These are phyloP conservation scores for Daldinia loculata DNA, from an alignment of 495 filamentous ascomycete genomes.

Conservation along the genomic window DNA sequence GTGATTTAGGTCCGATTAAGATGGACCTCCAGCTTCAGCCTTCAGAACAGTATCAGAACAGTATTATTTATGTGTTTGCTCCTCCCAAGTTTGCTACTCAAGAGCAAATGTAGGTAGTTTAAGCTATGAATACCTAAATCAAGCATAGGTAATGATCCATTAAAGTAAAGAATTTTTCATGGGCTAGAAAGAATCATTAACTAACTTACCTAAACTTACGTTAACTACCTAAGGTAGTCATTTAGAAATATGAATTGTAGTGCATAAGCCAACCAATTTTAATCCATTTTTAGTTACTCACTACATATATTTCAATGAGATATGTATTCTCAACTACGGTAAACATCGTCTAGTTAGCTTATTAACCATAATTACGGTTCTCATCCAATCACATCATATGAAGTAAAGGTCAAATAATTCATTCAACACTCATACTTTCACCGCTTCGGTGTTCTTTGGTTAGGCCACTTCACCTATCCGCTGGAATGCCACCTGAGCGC, in stretches of 20 bases:
- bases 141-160: neutral
- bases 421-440: neutral
- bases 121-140: neutral
- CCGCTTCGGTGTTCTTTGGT: neutral
- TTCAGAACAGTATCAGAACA: neutral
- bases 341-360: neutral
- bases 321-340: neutral
- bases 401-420: neutral
- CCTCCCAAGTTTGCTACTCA: neutral
- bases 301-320: neutral
- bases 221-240: neutral
- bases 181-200: neutral
- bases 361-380: neutral
- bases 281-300: neutral
- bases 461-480: neutral
- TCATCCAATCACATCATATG: neutral
- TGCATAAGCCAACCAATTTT: neutral
- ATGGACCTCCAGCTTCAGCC: neutral
- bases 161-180: neutral
- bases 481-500: neutral
- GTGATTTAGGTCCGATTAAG: slow-evolving; percentile 3
- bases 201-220: no score
- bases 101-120: no score
- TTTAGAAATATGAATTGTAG: neutral
- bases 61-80: neutral